A percentile compares a stretch with the other conserved stretches of the same genome.
These are phyloP conservation scores for Xylariaceae sp. DNA, from an alignment of 2,329 filamentous ascomycete species.

Conservation along the genomic window DNA sequence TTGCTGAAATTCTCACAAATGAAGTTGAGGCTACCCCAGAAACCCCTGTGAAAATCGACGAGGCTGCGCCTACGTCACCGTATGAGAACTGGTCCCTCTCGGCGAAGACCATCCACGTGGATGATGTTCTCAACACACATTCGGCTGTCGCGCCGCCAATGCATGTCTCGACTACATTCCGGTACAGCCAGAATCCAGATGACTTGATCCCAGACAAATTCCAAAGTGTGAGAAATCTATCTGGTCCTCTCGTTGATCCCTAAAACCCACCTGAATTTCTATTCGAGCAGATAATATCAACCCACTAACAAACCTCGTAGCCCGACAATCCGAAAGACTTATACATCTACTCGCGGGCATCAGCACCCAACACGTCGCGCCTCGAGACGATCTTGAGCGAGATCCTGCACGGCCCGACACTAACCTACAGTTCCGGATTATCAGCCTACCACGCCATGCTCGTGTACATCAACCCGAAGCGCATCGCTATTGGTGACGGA, in stretches of 20 bases:
- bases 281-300: constrained; percentile 7
- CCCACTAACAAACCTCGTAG: constrained; percentile 34
- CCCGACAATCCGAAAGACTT: constrained; percentile 51
- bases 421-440: constrained; percentile 83
- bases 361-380: constrained; percentile 75
- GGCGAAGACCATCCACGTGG: constrained; percentile 75
- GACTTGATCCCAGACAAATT: constrained; percentile 53
- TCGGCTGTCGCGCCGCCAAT: constrained; percentile 82
- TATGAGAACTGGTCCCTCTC: constrained; percentile 50
- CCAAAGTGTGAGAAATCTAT: constrained; percentile 45
- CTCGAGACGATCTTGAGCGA: constrained; percentile 78
- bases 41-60: too few species aligned
- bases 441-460: constrained; percentile 85
- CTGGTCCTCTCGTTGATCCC: neutral
- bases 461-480: constrained; percentile 76
- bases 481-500: constrained; percentile 75
- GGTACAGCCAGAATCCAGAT: constrained; percentile 70
- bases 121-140: constrained; percentile 69
- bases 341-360: constrained; percentile 80
- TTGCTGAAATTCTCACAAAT: too few species aligned
- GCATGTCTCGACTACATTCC: constrained; percentile 88
- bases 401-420: constrained; percentile 63
- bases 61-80: constrained; percentile 32
- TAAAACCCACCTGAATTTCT: neutral
- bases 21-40: too few species aligned